These are phyloP conservation scores for Chalciporus piperatus DNA, from an alignment of 768 basidiomycete genomes.

Conservation along the genomic window DNA sequence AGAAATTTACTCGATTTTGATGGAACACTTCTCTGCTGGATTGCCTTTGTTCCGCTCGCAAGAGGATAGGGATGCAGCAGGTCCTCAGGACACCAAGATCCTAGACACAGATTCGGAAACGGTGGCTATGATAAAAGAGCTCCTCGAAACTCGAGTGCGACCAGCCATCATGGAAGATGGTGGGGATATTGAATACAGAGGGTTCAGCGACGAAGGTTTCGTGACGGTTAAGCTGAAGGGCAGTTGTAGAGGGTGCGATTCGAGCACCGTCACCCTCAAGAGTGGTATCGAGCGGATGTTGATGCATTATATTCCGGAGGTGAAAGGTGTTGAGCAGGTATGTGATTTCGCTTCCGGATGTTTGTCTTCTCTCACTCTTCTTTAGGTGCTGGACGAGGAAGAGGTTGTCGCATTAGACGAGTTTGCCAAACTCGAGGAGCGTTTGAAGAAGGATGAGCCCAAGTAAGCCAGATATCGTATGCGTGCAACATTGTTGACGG, in stretches of 20 bases:
- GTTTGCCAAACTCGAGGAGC: conserved; percentile 83
- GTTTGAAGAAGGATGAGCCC: conserved; percentile 47
- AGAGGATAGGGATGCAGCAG: conserved; percentile 75
- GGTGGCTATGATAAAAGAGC: conserved; percentile 98
- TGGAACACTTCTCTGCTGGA: conserved; percentile 97
- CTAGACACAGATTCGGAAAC: conserved; percentile 94
- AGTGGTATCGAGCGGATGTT: conserved; percentile 97
- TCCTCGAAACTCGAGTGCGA: conserved; percentile 90
- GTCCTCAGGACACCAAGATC: conserved; percentile 91
- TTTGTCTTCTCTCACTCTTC: conserved; percentile 5
- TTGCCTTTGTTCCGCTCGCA: conserved; percentile 81
- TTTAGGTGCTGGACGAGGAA: conserved; percentile 84
- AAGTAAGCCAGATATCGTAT: conserved; percentile 37
- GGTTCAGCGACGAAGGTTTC: conserved; percentile 79
- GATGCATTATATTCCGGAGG: conserved; percentile 98
- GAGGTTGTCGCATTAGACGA: conserved; percentile 84
- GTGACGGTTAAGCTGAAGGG: conserved; percentile 94
- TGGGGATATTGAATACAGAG: conserved; percentile 95
- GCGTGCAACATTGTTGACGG: conserved; percentile 4
- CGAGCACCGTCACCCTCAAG: conserved; percentile 93
- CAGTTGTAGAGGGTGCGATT: conserved; percentile 93
- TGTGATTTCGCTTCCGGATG: conserved; percentile 1
- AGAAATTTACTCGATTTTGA: conserved; percentile 91
- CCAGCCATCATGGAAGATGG: conserved; percentile 99
- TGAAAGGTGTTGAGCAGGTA: conserved; percentile 88